Evolutionary conservation across 2,329 filamentous ascomycete genomes (phyloP), one percentile per base, ranked within the genome.

Genomic region (Claviceps digitariae): DNA sequence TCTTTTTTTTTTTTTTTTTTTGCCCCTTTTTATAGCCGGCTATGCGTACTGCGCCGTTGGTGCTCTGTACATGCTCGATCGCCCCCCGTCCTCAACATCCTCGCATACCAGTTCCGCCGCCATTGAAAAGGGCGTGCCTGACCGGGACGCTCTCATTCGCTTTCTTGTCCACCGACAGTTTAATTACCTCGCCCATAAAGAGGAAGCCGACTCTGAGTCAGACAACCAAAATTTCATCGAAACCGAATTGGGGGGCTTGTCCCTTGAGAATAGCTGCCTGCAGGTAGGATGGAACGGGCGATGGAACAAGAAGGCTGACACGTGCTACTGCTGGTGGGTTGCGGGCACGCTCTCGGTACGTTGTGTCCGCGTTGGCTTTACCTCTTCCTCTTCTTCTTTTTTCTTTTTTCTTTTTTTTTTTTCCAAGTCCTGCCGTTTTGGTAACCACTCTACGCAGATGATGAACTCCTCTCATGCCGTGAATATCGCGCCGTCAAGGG

Each of bases 251-350:
- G 66, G 67, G 0, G 61, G 63, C 6, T 60, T 73, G 23, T 61
- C 61, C 3, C 54, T 70, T 1, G 62, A 66, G 12, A 62, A 67
- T 3, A 55, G 48, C 3, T 63, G 57, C 21, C 67, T 71, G 10
- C 78, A 77, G 62, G 77, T 88, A 1, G 93, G 90, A 10, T 90
- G 94, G 70, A 95, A 94, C 62, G 93, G 93, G 27, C 82, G 93
- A 50, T 83, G 81, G 65, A 96, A 95, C 72, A 98, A 98, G 68
- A 77, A 84, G 48, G 86, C 87, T 10, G 93, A 98, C 69, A 97
- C 93, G 0, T 98, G 93, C 70, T 98, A 98, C 67, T 85, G 82
- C 23, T 98, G 91, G 75, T 98, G 93, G 93, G 88, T 87, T 0
- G 77, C 78, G 4, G 89, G 81, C 2, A 81, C 89, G 1, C 64